Base-by-base conservation (phyloP, 768 basidiomycete species). In the Phlebiopsis flavidoalba region DNA sequence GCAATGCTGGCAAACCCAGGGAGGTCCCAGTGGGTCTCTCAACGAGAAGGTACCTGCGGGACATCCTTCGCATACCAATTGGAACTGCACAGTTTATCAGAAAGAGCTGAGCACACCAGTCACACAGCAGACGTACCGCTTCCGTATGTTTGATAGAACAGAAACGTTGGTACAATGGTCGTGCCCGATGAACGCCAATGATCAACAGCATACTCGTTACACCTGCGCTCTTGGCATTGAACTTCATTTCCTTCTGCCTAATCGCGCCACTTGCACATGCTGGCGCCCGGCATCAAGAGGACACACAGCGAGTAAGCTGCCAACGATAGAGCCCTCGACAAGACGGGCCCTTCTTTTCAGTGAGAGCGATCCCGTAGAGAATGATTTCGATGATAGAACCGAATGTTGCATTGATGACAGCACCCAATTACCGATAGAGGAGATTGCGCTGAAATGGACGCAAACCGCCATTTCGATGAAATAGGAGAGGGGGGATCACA, bases 381-480 rank as follows among this genome's bases (percentile, higher is more conserved):
- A 99, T 82, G 68, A 99, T 91, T 75, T 99, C 97, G 70, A 99
- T 93, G 71, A 98, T 86, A n/a, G 92, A 95, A 72, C 97, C 97
- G 68, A 99, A 99, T 1, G 94, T 94, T 1, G 97, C 97, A 71
- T 99, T 99, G 79, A 99, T 98, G 67, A 98, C 96, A 1, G 97
- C 97, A 64, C 97, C 97, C 94, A 98, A n/a, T n/a, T 97, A 6
- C 97, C 97, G 63, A 99, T 99, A 1, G 91, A 94, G n/a, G n/a
- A 0, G 93, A 95, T 70, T 98, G 97, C 0, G 97, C 97, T n/a
- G 91, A 93, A 68, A 99, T 98, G 48, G 92, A 95, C 2, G 97
- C 97, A 62, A n/a, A 99, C 97, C 8, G 97, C 97, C 97, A 98
- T 98, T 17, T 97, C 97, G 69, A 99, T 98, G 77, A 99, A 99